phyloP scores from a whole-genome alignment of 345 rosid species.

The Eutrema japonicum region DNA sequence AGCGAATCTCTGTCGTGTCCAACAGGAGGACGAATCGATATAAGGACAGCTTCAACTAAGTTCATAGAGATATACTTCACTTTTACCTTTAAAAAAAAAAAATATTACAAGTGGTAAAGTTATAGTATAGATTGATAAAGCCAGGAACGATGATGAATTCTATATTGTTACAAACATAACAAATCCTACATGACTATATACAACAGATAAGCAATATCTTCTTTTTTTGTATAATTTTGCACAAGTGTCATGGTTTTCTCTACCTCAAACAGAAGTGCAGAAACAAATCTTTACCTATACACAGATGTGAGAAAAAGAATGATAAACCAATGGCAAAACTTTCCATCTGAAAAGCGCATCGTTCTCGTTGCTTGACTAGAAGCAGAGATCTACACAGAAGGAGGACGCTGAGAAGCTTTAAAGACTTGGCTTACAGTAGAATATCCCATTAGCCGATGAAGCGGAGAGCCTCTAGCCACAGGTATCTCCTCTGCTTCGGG shows the following conservation, averaged over 20 bases:
- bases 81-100: neutral
- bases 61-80: slow-evolving; percentile 19
- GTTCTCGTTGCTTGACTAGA: slow-evolving; percentile 31
- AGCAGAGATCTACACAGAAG: slow-evolving; percentile 37
- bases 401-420: slow-evolving; percentile 39
- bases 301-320: slow-evolving; percentile 41
- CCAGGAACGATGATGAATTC: slow-evolving; percentile 31
- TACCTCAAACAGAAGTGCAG: slow-evolving; percentile 32
- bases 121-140: slow-evolving; percentile 22
- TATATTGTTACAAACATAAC: slow-evolving; percentile 34
- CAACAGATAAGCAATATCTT: slow-evolving; percentile 22
- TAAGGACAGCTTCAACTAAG: slow-evolving; percentile 52
- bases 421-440: slow-evolving; percentile 68
- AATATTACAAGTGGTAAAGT: slow-evolving; percentile 15
- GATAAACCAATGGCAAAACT: slow-evolving; percentile 40
- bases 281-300: slow-evolving; percentile 38
- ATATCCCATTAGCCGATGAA: slow-evolving; percentile 90
- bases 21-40: slow-evolving; percentile 58
- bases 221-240: slow-evolving; percentile 26
- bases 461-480: slow-evolving; percentile 59
- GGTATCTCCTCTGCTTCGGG: slow-evolving; percentile 47
- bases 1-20: slow-evolving; percentile 79
- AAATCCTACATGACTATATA: slow-evolving; percentile 20
- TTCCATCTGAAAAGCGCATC: neutral
- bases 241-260: slow-evolving; percentile 31